These are phyloP conservation scores for Rutstroemia sp. DNA, from an alignment of 2,329 filamentous ascomycete genomes.

Conservation along the genomic window DNA sequence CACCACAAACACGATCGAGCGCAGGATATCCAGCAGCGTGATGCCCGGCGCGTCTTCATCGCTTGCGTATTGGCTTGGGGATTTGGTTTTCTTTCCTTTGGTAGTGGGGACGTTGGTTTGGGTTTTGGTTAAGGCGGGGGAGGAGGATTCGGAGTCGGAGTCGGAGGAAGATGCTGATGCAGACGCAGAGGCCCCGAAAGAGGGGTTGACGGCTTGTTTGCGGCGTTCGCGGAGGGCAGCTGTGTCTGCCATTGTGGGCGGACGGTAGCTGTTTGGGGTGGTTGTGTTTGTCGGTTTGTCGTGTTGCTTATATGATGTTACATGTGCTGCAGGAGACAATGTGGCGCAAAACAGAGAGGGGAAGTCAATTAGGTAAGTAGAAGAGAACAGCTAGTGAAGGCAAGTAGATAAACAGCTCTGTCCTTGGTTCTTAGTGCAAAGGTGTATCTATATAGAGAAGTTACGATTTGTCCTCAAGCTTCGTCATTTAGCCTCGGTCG, in stretches of 20 bases:
- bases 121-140: background rate
- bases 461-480: background rate
- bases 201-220: background rate
- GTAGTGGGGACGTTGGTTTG: background rate
- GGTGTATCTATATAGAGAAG: conserved; percentile 2
- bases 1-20: conserved; percentile 24
- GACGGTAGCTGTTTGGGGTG: background rate
- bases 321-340: background rate
- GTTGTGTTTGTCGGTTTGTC: conserved; percentile 11
- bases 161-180: background rate
- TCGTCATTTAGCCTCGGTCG: conserved; percentile 1
- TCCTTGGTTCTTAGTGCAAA: background rate
- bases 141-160: background rate
- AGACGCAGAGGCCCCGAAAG: too few relatives aligned
- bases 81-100: background rate
- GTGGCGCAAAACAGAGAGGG: background rate
- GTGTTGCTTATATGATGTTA: background rate
- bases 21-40: conserved; percentile 22
- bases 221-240: background rate
- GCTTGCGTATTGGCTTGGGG: conserved; percentile 10
- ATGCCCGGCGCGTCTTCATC: conserved; percentile 23
- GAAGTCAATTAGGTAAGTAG: background rate
- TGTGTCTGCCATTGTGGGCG: background rate
- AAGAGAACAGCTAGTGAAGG: background rate
- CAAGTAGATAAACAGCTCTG: background rate